A percentile compares a stretch with the other conserved stretches of the same genome.
These are phyloP conservation scores for Lactuca sativa DNA, from an alignment of 129 eudicot genomes.

Conservation along the genomic window DNA sequence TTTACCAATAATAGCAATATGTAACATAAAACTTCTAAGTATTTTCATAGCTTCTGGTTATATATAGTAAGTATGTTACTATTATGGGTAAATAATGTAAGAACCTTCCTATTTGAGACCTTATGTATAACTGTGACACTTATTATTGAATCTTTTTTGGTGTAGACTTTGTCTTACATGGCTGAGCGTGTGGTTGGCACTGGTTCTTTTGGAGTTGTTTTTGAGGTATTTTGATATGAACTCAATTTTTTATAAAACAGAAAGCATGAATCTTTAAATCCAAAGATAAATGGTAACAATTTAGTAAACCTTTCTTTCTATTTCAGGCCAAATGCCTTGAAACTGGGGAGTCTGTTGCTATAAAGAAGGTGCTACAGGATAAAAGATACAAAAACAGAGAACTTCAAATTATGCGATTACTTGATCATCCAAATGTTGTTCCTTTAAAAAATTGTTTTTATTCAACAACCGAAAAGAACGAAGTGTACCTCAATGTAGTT, in stretches of 20 bases:
- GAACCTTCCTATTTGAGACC: not conserved
- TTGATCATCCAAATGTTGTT: conserved; percentile 40
- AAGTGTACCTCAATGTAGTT: conserved; percentile 38
- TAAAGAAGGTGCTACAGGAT: conserved; percentile 42
- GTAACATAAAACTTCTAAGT: too few species aligned
- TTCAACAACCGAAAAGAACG: conserved; percentile 43
- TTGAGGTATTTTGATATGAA: conserved; percentile 35
- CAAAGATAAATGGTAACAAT: not conserved
- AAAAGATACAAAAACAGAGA: conserved; percentile 40
- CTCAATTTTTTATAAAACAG: not conserved
- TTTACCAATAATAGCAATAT: too few species aligned
- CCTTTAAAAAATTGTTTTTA: conserved; percentile 35
- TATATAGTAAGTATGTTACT: too few species aligned
- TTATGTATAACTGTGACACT: conserved; percentile 5
- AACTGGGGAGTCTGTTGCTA: conserved; percentile 40
- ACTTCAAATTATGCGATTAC: conserved; percentile 37
- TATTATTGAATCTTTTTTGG: conserved; percentile 12
- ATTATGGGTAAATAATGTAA: too few species aligned
- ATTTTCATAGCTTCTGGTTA: too few species aligned
- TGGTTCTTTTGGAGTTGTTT: conserved; percentile 43
- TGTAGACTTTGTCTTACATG: conserved; percentile 33
- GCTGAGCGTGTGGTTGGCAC: conserved; percentile 37
- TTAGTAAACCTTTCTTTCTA: not conserved
- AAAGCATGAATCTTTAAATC: not conserved
- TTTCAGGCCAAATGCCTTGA: conserved; percentile 43